Conservation (phyloP, 2,329 filamentous ascomycete genomes). For the Colletotrichum brevisporum region DNA sequence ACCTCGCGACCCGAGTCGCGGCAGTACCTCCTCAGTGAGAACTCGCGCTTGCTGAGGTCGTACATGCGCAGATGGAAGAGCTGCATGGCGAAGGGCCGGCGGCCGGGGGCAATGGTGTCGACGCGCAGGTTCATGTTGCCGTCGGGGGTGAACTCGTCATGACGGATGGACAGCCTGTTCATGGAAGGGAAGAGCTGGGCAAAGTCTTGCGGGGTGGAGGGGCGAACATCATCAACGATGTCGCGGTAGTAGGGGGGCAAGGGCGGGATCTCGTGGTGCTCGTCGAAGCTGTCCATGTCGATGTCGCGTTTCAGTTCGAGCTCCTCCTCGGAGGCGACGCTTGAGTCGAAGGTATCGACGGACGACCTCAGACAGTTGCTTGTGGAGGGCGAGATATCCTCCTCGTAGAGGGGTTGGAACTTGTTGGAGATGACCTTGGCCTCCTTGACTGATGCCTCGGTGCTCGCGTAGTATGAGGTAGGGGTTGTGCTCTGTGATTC, state of each 20-base stretch:
- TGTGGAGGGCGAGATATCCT: constrained; percentile 58
- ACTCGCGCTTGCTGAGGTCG: constrained; percentile 87
- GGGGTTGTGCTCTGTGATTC: constrained; percentile 63
- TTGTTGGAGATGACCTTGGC: constrained; percentile 33
- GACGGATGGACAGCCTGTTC: constrained; percentile 84
- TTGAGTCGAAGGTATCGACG: constrained; percentile 85
- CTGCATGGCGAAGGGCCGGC: constrained; percentile 76
- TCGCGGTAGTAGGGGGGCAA: constrained; percentile 74
- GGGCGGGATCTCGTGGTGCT: constrained; percentile 59
- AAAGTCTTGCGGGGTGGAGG: constrained; percentile 87
- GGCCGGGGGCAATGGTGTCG: constrained; percentile 80
- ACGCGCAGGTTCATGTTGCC: constrained; percentile 97
- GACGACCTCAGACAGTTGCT: constrained; percentile 70
- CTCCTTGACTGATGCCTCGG: constrained; percentile 55
- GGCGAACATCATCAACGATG: constrained; percentile 75
- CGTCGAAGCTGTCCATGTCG: constrained; percentile 50
- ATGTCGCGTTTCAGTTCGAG: constrained; percentile 51
- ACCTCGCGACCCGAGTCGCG: constrained; percentile 94
- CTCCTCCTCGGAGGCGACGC: constrained; percentile 73
- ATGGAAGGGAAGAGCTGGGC: constrained; percentile 88
- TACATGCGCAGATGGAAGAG: constrained; percentile 97
- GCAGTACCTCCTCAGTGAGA: constrained; percentile 92
- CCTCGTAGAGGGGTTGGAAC: constrained; percentile 42
- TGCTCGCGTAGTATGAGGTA: constrained; percentile 60
- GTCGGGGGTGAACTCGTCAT: constrained; percentile 91